These are phyloP conservation scores for Geotrichum europaeum DNA, from an alignment of 1,139 yeast genomes.

Conservation along the genomic window DNA sequence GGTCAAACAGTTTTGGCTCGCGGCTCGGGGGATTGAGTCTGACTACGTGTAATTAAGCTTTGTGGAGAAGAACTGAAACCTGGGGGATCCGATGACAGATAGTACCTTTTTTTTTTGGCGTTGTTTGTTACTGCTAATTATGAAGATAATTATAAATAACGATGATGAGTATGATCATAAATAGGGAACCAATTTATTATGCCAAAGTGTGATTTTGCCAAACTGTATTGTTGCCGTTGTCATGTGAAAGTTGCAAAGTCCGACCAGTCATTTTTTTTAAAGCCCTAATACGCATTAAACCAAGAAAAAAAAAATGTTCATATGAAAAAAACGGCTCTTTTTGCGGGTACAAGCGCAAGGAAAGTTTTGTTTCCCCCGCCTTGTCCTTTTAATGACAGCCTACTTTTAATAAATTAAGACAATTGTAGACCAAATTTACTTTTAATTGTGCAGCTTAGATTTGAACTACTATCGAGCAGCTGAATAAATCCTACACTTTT, in stretches of 20 bases:
- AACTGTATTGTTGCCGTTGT: neutral
- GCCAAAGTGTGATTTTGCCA: neutral
- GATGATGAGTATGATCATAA: neutral
- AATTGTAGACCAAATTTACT: no score
- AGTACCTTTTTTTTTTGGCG: neutral
- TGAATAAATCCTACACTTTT: neutral
- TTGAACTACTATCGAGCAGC: neutral
- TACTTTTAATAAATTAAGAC: no score
- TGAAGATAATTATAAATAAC: neutral
- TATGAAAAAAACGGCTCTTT: neutral
- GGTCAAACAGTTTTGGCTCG: conserved; percentile 60
- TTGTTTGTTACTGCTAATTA: neutral
- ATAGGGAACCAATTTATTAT: neutral
- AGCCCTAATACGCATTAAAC: neutral
- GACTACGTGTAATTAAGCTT: conserved; percentile 21
- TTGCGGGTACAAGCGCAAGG: no score
- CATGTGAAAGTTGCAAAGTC: neutral
- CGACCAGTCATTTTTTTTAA: no score
- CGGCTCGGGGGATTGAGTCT: conserved; percentile 34
- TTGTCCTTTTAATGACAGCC: no score
- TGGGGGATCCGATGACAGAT: neutral
- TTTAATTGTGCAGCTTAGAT: no score
- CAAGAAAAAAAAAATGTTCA: neutral
- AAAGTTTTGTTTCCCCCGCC: no score
- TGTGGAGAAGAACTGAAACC: neutral